Conservation (phyloP, 305 asterid species). For the Salvia sclarea region DNA sequence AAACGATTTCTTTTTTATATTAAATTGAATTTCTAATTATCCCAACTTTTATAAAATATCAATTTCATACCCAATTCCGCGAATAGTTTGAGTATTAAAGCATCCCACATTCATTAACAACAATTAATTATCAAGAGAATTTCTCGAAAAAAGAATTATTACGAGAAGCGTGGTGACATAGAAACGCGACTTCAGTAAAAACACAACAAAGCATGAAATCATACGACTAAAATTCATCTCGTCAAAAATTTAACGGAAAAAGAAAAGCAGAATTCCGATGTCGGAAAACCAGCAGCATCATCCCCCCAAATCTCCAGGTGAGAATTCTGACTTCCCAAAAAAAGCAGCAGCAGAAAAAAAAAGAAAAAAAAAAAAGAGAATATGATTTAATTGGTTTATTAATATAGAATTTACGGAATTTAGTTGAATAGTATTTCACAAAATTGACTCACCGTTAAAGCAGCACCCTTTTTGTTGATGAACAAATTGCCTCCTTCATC, state of each 20-base stretch:
- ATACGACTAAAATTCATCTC: background rate
- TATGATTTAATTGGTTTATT: background rate
- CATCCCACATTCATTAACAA: too few species aligned
- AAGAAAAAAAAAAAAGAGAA: background rate
- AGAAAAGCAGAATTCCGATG: conserved; percentile 23
- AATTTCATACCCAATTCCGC: too few species aligned
- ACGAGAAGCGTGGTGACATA: background rate
- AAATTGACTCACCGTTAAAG: conserved; percentile 19
- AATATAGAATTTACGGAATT: background rate
- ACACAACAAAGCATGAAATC: too few species aligned
- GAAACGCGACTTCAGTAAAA: background rate
- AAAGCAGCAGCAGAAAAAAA: background rate
- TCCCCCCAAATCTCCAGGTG: conserved; percentile 31
- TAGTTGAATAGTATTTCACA: background rate
- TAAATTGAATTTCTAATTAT: too few species aligned
- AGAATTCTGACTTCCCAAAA: background rate
- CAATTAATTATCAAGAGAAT: too few species aligned
- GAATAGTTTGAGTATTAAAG: too few species aligned
- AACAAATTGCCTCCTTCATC: conserved; percentile 12
- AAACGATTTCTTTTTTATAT: too few species aligned
- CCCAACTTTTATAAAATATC: too few species aligned
- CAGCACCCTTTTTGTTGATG: background rate
- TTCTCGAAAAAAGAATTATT: too few species aligned
- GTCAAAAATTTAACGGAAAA: background rate
- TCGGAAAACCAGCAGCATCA: conserved; percentile 33